Evolutionary conservation across 306 rosid species (phyloP).

Genomic region (Quercus glauca): DNA sequence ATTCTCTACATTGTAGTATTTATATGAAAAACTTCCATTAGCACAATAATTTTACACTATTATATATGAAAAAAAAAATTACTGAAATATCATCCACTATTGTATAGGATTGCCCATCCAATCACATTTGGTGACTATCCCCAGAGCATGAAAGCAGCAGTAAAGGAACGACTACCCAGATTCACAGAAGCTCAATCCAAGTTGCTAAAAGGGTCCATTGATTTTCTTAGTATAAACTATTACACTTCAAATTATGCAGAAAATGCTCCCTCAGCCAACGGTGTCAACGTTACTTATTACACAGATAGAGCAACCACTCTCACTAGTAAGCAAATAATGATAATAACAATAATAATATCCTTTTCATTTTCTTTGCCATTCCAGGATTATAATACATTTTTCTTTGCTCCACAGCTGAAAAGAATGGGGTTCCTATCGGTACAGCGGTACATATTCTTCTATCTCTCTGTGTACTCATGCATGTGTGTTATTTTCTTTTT

Average conservation of each 20-base stretch:
- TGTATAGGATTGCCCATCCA: conserved; percentile 49
- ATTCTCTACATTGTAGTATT: no score
- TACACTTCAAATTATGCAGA: conserved; percentile 47
- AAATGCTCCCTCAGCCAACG: conserved; percentile 8
- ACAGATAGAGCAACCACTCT: conserved; percentile 30
- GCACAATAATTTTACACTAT: no score
- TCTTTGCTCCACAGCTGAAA: conserved; percentile 7
- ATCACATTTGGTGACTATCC: conserved; percentile 62
- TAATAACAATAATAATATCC: background rate
- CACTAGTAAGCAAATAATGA: conserved; percentile 24
- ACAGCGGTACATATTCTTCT: conserved; percentile 20
- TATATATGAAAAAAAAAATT: background rate
- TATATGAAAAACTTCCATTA: no score
- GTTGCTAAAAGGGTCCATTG: conserved; percentile 35
- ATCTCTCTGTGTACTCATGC: no score
- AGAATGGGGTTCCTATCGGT: conserved; percentile 26
- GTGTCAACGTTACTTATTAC: conserved; percentile 22
- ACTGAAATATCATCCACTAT: background rate
- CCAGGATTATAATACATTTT: no score
- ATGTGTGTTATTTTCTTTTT: no score
- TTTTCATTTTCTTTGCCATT: no score
- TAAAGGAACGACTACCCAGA: conserved; percentile 53
- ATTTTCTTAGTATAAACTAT: conserved; percentile 69
- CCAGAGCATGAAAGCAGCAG: conserved; percentile 25
- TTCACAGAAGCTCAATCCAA: conserved; percentile 36